Evolutionary conservation across 495 filamentous ascomycete genomes (phyloP), one percentile per base, ranked within the genome.

Genomic region (Neurospora hispaniola): DNA sequence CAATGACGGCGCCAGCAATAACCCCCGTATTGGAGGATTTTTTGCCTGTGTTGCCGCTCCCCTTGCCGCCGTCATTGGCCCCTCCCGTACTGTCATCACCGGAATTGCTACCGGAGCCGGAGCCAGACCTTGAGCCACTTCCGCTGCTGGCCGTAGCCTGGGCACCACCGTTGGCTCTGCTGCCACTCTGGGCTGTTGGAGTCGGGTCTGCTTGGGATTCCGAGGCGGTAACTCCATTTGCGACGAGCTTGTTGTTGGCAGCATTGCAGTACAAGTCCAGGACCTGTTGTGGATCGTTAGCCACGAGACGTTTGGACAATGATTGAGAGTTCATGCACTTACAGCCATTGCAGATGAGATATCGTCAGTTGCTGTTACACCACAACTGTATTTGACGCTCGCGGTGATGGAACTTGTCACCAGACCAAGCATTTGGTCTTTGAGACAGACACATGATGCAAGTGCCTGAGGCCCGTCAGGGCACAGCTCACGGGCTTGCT

Each of bases 221-320:
- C 8, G 84, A 82, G 39, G 78, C 78, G 11, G 81, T 82, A 12
- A 87, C 75, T 2, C 82, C 82, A 4, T 72, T 74, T 11, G 82
- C 76, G 0, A 75, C 81, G 1, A 82, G 78, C 41, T 82, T 66
- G 3, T 78, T 83, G 27, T 78, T 79, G 11, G 82, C 86, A 14
- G 85, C 86, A 71, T 78, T 84, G 72, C 86, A 88, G 66, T 87
- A 88, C 39, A 79, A 73, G 38, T 83, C 76, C 70, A 83, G 86
- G 0, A 87, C 82, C 27, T 74, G 44, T 42, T 27, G 35, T 38
- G 39, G 41, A 14, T 12, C 9, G 27, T 73, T 7, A 69, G 46
- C 27, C 5, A 20, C 23, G 23, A 12, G 10, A 16, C 10, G 5
- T 0, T 69, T 23, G n/a, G 6, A 38, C 31, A 11, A n/a, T 20